Conservation (phyloP, 257 asterid genomes). For the Scutellaria barbata region DNA sequence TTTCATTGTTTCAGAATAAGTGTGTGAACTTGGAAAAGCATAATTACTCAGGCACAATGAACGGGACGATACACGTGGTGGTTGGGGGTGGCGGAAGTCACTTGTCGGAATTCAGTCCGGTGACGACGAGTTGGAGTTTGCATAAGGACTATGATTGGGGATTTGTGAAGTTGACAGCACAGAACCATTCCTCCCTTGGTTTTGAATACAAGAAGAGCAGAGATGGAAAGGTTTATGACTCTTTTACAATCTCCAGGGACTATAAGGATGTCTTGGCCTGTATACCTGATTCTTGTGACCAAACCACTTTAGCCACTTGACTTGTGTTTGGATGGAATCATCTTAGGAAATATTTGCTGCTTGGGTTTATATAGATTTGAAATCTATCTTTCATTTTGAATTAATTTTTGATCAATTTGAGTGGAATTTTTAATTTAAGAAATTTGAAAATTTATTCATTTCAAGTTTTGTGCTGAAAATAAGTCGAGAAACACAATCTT, state of each 20-base stretch:
- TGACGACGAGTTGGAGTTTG: slow-evolving; percentile 69
- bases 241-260: slow-evolving; percentile 80
- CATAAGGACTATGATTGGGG: slow-evolving; percentile 80
- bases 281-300: slow-evolving; percentile 74
- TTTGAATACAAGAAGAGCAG: slow-evolving; percentile 84
- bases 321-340: not conserved
- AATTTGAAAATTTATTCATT: no score
- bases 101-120: slow-evolving; percentile 54
- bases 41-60: slow-evolving; percentile 61
- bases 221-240: slow-evolving; percentile 79
- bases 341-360: no score
- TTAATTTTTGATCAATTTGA: no score
- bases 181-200: slow-evolving; percentile 66
- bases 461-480: no score
- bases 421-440: no score
- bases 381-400: no score
- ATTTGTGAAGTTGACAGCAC: slow-evolving; percentile 71
- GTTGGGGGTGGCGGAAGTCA: slow-evolving; percentile 81
- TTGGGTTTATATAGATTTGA: no score
- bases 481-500: no score
- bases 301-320: slow-evolving; percentile 62
- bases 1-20: slow-evolving; percentile 44
- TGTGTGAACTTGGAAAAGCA: slow-evolving; percentile 58
- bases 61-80: slow-evolving; percentile 80
- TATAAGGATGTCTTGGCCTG: slow-evolving; percentile 81